Evolutionary conservation across 805 yeast species (phyloP), one percentile per base, ranked within the genome.

Genomic region (Teunomyces atbi): DNA sequence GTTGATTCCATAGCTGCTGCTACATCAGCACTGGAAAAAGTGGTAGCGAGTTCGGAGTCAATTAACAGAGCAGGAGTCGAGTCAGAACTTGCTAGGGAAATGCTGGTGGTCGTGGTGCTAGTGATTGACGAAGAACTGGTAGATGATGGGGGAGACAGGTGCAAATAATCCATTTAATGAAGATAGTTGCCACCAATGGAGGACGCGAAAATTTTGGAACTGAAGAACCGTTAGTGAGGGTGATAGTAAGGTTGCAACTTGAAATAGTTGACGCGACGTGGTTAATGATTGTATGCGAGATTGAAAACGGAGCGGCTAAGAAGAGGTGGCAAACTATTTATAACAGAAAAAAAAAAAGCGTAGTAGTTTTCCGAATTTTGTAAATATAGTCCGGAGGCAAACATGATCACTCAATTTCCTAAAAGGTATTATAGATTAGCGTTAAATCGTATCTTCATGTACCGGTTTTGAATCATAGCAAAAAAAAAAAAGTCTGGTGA

Each of bases 401-500:
- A 19, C 37, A 34, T 34, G 37, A 34, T 34, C 37, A 34, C 21
- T 34, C 37, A 19, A 18, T 19, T 34, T 34, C 37, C 37, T 34
- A 34, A 34, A 34, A 18, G 39, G 39, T 20, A 36, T 33, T 36
- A 34, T 34, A 34, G 37, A 34, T 36, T 36, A 36, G 39, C 15
- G 39, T 20, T 20, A 12, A 19, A 36, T 36, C 39, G 39, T 36
- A 36, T 36, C 39, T 36, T n/a, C 13, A 11, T 6, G 37, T 34
- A 34, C 26, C 13, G 37, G 37, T 34, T 34, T 12, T 36, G 39
- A 21, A 19, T 21, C 16, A n/a, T n/a, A n/a, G 18, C 11, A 36
- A 36, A 36, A 36, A 35, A 35, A 36, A 20, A 33, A 33, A 33
- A 5, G n/a, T 6, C 23, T 19, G 27, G 15, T 16, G 15, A 12